Evolutionary conservation across 2,329 filamentous ascomycete species (phyloP), one percentile per base, ranked within the genome.

Genomic region (Alternaria novae-zelandiae): DNA sequence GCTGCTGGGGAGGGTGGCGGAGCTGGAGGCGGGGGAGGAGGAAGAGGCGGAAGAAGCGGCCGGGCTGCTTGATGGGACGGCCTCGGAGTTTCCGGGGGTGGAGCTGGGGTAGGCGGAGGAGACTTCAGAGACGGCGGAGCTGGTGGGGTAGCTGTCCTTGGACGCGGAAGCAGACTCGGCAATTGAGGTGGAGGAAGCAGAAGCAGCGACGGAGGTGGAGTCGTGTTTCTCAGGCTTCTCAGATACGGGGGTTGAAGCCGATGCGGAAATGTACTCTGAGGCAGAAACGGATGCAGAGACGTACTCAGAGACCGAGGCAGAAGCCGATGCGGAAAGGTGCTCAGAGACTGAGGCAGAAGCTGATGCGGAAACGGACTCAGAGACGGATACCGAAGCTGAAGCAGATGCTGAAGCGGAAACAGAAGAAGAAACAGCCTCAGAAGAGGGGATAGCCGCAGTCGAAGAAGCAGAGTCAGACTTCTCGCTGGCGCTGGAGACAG

Each of bases 221-320:
- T 61, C 53, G 21, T 59, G 54, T 17, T 66, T 56, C 9, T 54
- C 57, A 55, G 66, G 57, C 57, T 65, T 41, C 17, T 13, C n/a
- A n/a, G 51, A 54, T 17, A 11, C 32, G 23, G 60, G 49, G 55
- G 57, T 50, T 53, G 70, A 71, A 53, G 60, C 60, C 53, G 66
- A 64, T 41, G 28, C 47, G 15, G 55, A 57, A 5, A 44, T 13
- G 4, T 20, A 23, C 7, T 21, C 45, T 0, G 56, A 58, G 3
- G 45, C 56, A 44, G 56, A 58, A 3, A n/a, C 46, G 8, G 45
- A 54, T 12, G 51, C 32, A 20, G 60, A 65, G 32, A 44, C 44
- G 49, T 20, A 23, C 7, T 20, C 55, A 3, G 44, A 57, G 7
- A n/a, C 44, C 6, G 45, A 57, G 6, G 20, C 55, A 20, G 45